Conservation (phyloP, 2,329 filamentous ascomycete genomes). For the Aplosporella prunicola region DNA sequence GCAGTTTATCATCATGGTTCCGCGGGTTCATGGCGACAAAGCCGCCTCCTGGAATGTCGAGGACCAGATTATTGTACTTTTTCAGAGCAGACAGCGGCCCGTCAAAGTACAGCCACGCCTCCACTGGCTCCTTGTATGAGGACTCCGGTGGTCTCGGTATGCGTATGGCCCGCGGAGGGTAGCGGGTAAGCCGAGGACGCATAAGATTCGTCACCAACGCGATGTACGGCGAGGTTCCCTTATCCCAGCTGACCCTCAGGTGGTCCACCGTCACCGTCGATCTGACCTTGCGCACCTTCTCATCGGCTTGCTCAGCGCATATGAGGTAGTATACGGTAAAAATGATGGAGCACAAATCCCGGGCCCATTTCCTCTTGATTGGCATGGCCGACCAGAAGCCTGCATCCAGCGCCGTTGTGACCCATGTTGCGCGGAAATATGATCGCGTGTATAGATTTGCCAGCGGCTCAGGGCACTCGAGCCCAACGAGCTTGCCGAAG, state of each 20-base stretch:
- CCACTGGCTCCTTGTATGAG: slow-evolving; percentile 72
- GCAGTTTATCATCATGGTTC: slow-evolving; percentile 85
- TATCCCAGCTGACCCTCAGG: slow-evolving; percentile 89
- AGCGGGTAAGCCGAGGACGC: slow-evolving; percentile 69
- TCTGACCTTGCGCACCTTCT: slow-evolving; percentile 88
- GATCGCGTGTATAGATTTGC: slow-evolving; percentile 86
- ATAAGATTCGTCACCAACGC: slow-evolving; percentile 60
- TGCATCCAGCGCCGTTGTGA: slow-evolving; percentile 86
- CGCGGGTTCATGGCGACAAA: slow-evolving; percentile 97
- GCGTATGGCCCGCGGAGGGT: slow-evolving; percentile 70
- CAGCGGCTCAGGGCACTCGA: slow-evolving; percentile 87
- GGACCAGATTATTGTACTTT: slow-evolving; percentile 65
- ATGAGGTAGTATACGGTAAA: slow-evolving; percentile 89
- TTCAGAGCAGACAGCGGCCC: slow-evolving; percentile 70
- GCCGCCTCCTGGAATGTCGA: slow-evolving; percentile 89
- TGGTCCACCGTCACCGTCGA: slow-evolving; percentile 84
- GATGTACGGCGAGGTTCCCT: slow-evolving; percentile 80
- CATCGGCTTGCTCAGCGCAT: slow-evolving; percentile 86
- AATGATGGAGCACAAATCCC: slow-evolving; percentile 71
- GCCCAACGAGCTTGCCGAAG: slow-evolving; percentile 81
- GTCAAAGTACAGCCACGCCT: slow-evolving; percentile 90
- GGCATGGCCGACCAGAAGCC: slow-evolving; percentile 99
- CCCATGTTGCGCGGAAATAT: slow-evolving; percentile 95
- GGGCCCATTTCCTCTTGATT: slow-evolving; percentile 68
- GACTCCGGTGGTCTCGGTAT: slow-evolving; percentile 74